Conservation (phyloP, 2,329 filamentous ascomycete genomes). For the Fusarium sp. region DNA sequence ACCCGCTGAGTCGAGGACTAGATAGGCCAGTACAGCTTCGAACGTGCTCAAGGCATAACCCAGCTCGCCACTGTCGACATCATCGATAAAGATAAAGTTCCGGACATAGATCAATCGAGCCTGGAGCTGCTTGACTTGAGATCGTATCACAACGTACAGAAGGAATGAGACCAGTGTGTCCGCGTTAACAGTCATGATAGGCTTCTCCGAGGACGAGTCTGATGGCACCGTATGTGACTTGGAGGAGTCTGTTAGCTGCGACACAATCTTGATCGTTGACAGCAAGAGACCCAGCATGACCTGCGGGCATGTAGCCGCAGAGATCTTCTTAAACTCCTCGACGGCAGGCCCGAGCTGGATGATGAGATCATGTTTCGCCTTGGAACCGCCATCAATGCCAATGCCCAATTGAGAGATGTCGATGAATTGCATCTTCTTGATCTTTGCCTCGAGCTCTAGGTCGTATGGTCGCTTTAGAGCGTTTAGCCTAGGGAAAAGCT, state of each 20-base stretch:
- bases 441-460: conserved; percentile 86
- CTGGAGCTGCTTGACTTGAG: conserved; percentile 87
- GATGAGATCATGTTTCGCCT: conserved; percentile 84
- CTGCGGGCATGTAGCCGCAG: conserved; percentile 80
- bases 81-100: conserved; percentile 97
- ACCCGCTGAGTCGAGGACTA: conserved; percentile 83
- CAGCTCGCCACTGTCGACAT: conserved; percentile 95
- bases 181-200: conserved; percentile 76
- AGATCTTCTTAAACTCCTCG: conserved; percentile 90
- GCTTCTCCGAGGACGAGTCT: conserved; percentile 61
- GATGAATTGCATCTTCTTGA: conserved; percentile 91
- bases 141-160: conserved; percentile 91
- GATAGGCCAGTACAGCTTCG: conserved; percentile 91
- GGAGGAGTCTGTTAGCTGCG: conserved; percentile 70
- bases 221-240: conserved; percentile 51
- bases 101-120: conserved; percentile 94
- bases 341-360: conserved; percentile 82
- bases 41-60: conserved; percentile 97
- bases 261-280: conserved; percentile 85
- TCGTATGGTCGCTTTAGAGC: conserved; percentile 85
- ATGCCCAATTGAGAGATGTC: conserved; percentile 97
- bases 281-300: conserved; percentile 89
- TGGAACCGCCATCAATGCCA: conserved; percentile 80
- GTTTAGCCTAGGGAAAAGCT: conserved; percentile 86
- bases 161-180: conserved; percentile 94